These are phyloP conservation scores for Polymyxa betae DNA, from an alignment of 208 protist species.

Conservation along the genomic window DNA sequence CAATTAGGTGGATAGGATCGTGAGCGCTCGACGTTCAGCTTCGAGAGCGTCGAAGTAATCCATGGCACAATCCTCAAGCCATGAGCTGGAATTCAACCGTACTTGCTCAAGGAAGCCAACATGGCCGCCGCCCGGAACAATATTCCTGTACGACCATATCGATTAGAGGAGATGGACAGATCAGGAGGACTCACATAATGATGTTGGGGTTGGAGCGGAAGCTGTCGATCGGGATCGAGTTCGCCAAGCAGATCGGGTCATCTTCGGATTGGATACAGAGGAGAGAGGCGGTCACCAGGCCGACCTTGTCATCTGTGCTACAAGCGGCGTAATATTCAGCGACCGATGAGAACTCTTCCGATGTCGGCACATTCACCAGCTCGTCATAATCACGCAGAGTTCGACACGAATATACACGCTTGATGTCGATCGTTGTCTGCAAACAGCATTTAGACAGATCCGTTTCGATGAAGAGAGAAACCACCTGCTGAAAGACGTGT, in stretches of 20 bases:
- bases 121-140: conserved; percentile 37
- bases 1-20: no score
- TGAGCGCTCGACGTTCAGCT: no score
- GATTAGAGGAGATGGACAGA: neutral
- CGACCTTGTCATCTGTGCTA: conserved; percentile 45
- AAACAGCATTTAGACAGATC: no score
- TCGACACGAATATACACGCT: neutral
- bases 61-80: conserved; percentile 33
- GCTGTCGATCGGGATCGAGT: neutral
- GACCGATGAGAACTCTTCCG: neutral
- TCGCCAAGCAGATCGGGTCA: conserved; percentile 47
- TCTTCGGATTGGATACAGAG: conserved; percentile 44
- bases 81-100: neutral
- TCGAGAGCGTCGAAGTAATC: conserved; percentile 28
- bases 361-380: conserved; percentile 13
- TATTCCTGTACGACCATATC: neutral
- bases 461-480: no score
- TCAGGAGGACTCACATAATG: neutral
- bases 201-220: conserved; percentile 28
- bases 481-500: neutral
- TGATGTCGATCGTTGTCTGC: neutral
- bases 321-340: conserved; percentile 42
- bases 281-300: neutral
- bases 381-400: conserved; percentile 7
- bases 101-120: conserved; percentile 14